A percentile compares a stretch with the other conserved stretches of the same genome.
Evolutionary conservation across 345 rosid species (phyloP).

Genomic region (Salix caprea): DNA sequence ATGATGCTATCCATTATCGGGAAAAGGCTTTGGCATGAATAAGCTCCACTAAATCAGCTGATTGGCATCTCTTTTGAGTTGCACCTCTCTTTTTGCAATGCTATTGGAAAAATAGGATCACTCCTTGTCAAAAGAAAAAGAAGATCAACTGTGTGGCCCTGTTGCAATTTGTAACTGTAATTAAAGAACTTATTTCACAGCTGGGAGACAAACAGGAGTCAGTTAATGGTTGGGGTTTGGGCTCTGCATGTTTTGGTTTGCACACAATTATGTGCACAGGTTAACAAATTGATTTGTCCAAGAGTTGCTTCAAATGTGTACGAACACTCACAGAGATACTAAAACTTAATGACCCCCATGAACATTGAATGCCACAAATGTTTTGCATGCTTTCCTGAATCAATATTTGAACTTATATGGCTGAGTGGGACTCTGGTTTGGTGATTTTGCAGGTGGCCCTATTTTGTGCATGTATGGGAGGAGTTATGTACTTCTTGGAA

Average conservation of each 20-base stretch:
- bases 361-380: background rate
- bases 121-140: background rate
- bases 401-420: background rate
- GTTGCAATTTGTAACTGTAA: background rate
- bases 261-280: background rate
- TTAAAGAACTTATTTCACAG: background rate
- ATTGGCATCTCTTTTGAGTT: background rate
- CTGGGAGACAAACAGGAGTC: background rate
- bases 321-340: background rate
- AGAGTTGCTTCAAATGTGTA: background rate
- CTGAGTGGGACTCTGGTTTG: background rate
- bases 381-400: constrained; percentile 1
- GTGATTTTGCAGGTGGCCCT: constrained; percentile 64
- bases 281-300: background rate
- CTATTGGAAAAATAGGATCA: background rate
- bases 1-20: background rate
- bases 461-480: constrained; percentile 98
- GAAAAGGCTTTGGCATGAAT: background rate
- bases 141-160: background rate
- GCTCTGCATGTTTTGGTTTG: background rate
- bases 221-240: background rate
- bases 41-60: background rate
- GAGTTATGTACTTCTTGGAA: constrained; percentile 93
- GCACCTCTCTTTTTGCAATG: background rate
- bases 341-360: background rate